Percentiles rank a stretch among this genome's conserved stretches.
phyloP scores from a whole-genome alignment of 164 flowering plant species.

The Chimonanthus praecox region DNA sequence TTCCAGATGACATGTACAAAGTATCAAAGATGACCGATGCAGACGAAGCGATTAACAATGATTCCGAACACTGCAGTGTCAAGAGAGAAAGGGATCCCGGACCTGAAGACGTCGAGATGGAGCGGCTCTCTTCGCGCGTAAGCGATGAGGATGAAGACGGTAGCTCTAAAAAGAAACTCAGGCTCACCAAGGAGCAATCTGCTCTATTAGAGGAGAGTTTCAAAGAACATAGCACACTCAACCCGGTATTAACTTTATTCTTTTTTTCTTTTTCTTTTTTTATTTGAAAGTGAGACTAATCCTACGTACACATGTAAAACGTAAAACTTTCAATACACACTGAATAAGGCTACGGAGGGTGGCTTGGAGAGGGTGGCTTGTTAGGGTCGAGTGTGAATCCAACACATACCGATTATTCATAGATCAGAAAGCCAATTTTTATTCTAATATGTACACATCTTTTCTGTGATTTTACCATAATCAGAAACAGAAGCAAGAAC shows the following conservation, averaged over 20 bases:
- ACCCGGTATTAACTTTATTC: constrained; percentile 44
- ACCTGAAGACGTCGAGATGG: constrained; percentile 42
- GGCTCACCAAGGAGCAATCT: constrained; percentile 85
- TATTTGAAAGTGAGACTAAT: too few relatives aligned
- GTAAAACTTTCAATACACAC: too few relatives aligned
- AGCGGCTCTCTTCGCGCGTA: constrained; percentile 28
- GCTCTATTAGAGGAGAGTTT: constrained; percentile 85
- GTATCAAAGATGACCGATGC: constrained; percentile 8
- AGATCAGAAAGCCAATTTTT: too few relatives aligned
- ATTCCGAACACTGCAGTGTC: constrained; percentile 21
- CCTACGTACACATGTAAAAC: too few relatives aligned
- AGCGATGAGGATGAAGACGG: constrained; percentile 86
- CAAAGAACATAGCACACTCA: constrained; percentile 80
- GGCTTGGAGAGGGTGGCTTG: too few relatives aligned
- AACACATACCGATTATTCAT: too few relatives aligned
- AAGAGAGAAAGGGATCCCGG: constrained; percentile 63
- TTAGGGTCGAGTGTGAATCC: too few relatives aligned
- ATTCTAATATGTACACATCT: too few relatives aligned
- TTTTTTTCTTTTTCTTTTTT: too few relatives aligned
- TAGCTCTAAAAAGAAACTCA: constrained; percentile 68
- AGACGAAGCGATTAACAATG: constrained; percentile 6
- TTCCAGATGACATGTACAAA: constrained; percentile 25
- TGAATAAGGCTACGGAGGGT: too few relatives aligned
- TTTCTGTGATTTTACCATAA: background rate
- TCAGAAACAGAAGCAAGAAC: constrained; percentile 89